Evolutionary conservation across 75 land plant species (phyloP), one percentile per base, ranked within the genome.

Genomic region (Larix kaempferi): DNA sequence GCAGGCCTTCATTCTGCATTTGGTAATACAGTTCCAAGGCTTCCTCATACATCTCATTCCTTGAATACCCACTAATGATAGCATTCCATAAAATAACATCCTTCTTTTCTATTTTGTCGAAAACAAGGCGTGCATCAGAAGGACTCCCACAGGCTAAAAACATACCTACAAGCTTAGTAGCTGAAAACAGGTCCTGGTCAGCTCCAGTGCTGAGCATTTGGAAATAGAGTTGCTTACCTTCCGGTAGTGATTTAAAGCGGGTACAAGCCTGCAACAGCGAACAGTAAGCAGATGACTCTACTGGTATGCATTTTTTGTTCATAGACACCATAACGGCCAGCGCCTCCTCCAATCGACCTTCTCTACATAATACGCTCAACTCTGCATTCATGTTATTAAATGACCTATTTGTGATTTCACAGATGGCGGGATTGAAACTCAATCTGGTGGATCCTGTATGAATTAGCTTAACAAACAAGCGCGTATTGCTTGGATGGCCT

Each of bases 41-140:
- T 71, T 85, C 74, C 12, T 58, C 63, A 61, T 17, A 56, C 7
- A 83, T 74, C 7, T 84, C 86, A 69, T 57, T 64, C 56, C 81
- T 60, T 57, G 76, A 21, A 77, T 76, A 90, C 17, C 83, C 89
- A 15, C 79, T 39, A 63, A 89, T 80, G 57, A 88, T 71, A 0
- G 81, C 71, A 80, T 88, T 88, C 86, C 86, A 88, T 41, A 82
- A 37, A 12, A 82, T 81, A 59, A 57, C 22, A 57, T 82, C 86
- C 65, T 56, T 58, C 62, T 60, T 22, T 10, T 15, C 39, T 79
- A 88, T 61, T 56, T 29, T 74, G 6, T 80, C 84, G 78, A 88
- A 85, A 8, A 85, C 82, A 60, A 5, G 23, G 22, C 59, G 85
- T 22, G 88, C 75, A 52, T 74, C 75, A 25, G 22, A 49, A 69